Evolutionary conservation across 2,329 filamentous ascomycete genomes (phyloP).

Genomic region (Talaromyces sp.): DNA sequence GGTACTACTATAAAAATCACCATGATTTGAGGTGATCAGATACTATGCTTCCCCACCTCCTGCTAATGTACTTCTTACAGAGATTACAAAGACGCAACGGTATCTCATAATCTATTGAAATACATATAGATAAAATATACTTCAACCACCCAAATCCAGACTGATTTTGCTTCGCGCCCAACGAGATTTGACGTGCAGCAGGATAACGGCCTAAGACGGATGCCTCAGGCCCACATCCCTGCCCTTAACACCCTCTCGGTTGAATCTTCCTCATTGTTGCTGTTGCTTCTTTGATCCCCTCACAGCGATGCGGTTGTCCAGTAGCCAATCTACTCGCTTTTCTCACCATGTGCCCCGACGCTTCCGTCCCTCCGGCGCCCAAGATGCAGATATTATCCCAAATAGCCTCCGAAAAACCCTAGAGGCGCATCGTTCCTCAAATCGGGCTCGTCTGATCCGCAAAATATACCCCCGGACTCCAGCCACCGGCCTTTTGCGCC

Average conservation of each 20-base stretch:
- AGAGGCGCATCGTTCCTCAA: conserved; percentile 44
- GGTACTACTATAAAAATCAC: no score
- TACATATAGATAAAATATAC: no score
- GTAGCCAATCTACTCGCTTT: conserved; percentile 18
- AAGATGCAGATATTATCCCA: conserved; percentile 30
- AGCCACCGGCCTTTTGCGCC: conserved; percentile 18
- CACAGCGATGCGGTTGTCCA: conserved; percentile 26
- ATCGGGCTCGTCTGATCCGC: conserved; percentile 40
- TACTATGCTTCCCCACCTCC: no score
- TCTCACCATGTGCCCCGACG: conserved; percentile 7
- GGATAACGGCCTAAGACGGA: background rate
- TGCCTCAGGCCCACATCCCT: conserved; percentile 2
- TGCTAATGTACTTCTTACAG: no score
- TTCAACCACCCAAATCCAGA: no score
- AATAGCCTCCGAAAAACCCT: conserved; percentile 43
- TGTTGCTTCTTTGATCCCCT: background rate
- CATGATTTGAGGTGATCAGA: no score
- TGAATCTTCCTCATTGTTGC: conserved; percentile 2
- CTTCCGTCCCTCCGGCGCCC: conserved; percentile 17
- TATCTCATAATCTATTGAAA: no score
- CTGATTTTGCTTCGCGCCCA: background rate
- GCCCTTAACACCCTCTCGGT: conserved; percentile 2
- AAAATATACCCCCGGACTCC: conserved; percentile 26
- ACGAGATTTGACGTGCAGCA: background rate
- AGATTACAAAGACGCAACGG: no score